These are phyloP conservation scores for Pichia norvegensis DNA, from an alignment of 1,139 yeast genomes.

Conservation along the genomic window DNA sequence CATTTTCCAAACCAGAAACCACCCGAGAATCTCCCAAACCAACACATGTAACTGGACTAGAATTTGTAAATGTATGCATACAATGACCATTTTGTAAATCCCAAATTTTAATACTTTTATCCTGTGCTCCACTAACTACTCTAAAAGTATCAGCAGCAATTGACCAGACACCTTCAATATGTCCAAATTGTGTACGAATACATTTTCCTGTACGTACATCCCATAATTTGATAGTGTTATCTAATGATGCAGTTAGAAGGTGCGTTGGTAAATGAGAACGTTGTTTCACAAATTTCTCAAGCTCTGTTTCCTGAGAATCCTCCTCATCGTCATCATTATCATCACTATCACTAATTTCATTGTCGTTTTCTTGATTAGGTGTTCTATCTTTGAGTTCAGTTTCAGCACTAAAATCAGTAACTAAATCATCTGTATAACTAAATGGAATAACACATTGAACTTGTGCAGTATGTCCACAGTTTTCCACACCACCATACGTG, in stretches of 20 bases:
- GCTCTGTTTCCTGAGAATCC: slow-evolving; percentile 7
- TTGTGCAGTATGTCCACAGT: slow-evolving; percentile 72
- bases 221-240: slow-evolving; percentile 92
- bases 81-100: slow-evolving; percentile 91
- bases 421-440: slow-evolving; percentile 48
- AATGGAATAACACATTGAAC: slow-evolving; percentile 87
- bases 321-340: slow-evolving; percentile 17
- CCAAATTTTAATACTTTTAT: slow-evolving; percentile 86
- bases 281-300: slow-evolving; percentile 9
- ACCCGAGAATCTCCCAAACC: slow-evolving; percentile 83
- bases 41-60: slow-evolving; percentile 75
- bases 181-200: slow-evolving; percentile 90
- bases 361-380: slow-evolving; percentile 26
- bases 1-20: slow-evolving; percentile 86
- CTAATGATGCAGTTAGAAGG: slow-evolving; percentile 77
- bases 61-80: slow-evolving; percentile 82
- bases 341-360: slow-evolving; percentile 21
- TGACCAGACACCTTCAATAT: slow-evolving; percentile 96
- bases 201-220: slow-evolving; percentile 81
- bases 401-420: slow-evolving; percentile 32
- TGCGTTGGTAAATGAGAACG: slow-evolving; percentile 57
- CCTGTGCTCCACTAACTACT: slow-evolving; percentile 90
- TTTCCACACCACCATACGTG: slow-evolving; percentile 67
- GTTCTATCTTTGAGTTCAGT: slow-evolving; percentile 19
- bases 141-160: slow-evolving; percentile 93